A percentile compares a stretch with the other conserved stretches of the same genome.
phyloP scores from a whole-genome alignment of 805 yeast genomes.

The Candida palmyrensis region DNA sequence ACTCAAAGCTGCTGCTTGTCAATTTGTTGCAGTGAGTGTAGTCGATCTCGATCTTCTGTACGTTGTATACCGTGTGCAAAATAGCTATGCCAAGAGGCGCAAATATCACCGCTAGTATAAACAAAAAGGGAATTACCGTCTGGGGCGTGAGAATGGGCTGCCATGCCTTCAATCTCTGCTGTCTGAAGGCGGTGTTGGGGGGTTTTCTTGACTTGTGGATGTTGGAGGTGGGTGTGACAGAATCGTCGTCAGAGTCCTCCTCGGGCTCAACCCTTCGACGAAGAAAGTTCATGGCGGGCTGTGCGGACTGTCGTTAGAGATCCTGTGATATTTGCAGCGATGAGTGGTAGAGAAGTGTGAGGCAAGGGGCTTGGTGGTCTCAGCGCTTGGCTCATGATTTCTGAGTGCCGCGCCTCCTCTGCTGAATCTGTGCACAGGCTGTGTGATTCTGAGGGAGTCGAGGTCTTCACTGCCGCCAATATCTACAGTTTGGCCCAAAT shows the following conservation, averaged over 20 bases:
- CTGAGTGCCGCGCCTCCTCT: too few relatives aligned
- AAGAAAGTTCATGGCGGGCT: conserved; percentile 25
- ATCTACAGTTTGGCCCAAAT: too few relatives aligned
- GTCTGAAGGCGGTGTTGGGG: conserved; percentile 73
- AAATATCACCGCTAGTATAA: conserved; percentile 70
- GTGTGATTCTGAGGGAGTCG: too few relatives aligned
- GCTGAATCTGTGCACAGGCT: too few relatives aligned
- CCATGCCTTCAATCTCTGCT: conserved; percentile 66
- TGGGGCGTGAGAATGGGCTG: conserved; percentile 89
- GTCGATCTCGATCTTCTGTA: conserved; percentile 69
- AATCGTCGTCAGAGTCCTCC: conserved; percentile 16
- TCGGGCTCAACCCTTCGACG: conserved; percentile 23
- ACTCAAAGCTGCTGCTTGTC: conserved; percentile 39
- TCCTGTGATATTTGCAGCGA: too few relatives aligned
- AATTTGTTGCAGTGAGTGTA: conserved; percentile 63
- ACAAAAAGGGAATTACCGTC: conserved; percentile 80
- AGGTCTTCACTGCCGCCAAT: too few relatives aligned
- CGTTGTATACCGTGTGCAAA: conserved; percentile 68
- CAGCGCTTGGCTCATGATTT: too few relatives aligned
- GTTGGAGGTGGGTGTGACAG: conserved; percentile 11
- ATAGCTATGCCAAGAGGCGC: conserved; percentile 90
- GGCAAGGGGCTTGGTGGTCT: too few relatives aligned
- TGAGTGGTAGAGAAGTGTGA: too few relatives aligned
- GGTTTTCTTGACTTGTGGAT: conserved; percentile 38
- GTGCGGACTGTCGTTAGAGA: too few relatives aligned